A percentile compares a stretch with the other conserved stretches of the same genome.
These are phyloP conservation scores for Betula pendula DNA, from an alignment of 306 rosid species.

Conservation along the genomic window DNA sequence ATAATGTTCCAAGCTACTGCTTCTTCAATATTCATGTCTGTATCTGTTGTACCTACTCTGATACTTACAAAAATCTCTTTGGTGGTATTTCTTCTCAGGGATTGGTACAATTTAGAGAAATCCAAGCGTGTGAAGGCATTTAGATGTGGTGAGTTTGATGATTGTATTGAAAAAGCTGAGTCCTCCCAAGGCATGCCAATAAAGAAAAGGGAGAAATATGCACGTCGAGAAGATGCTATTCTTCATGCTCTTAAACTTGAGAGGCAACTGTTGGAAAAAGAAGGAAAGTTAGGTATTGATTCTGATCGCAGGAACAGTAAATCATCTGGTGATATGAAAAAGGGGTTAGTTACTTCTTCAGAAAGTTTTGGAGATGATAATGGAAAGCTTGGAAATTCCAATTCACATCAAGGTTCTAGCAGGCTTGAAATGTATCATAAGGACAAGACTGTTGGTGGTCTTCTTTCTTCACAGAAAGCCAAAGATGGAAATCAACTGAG, in stretches of 20 bases:
- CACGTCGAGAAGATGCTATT: slow-evolving; percentile 97
- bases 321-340: slow-evolving; percentile 43
- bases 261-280: slow-evolving; percentile 59
- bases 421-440: slow-evolving; percentile 31
- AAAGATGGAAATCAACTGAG: slow-evolving; percentile 50
- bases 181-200: slow-evolving; percentile 82
- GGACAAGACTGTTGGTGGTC: slow-evolving; percentile 35
- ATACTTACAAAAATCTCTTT: neutral
- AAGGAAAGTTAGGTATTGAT: slow-evolving; percentile 57
- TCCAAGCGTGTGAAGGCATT: slow-evolving; percentile 96
- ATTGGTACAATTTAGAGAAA: slow-evolving; percentile 98
- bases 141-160: slow-evolving; percentile 96
- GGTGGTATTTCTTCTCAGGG: slow-evolving; percentile 50
- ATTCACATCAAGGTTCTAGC: slow-evolving; percentile 34
- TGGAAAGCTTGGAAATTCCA: slow-evolving; percentile 32
- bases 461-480: slow-evolving; percentile 32
- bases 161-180: slow-evolving; percentile 90
- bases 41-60: neutral
- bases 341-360: slow-evolving; percentile 37
- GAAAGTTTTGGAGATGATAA: slow-evolving; percentile 40
- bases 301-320: slow-evolving; percentile 37
- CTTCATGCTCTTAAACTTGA: slow-evolving; percentile 95
- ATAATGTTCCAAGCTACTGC: neutral
- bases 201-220: slow-evolving; percentile 96
- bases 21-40: neutral